phyloP scores from a whole-genome alignment of 768 basidiomycete species.

The Boletus coccyginus region DNA sequence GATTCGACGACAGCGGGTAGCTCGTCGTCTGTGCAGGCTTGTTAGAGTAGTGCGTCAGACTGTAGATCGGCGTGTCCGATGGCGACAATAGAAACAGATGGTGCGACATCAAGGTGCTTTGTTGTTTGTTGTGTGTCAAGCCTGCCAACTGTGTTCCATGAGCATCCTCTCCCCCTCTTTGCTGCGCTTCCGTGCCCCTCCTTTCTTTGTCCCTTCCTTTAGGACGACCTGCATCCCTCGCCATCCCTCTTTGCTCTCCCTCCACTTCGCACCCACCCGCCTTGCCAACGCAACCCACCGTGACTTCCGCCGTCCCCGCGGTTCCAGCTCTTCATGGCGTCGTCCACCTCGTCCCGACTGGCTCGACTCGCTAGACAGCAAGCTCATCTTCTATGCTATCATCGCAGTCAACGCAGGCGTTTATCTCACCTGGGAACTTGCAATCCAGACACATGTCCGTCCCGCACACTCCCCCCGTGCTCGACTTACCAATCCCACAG shows the following conservation, averaged over 20 bases:
- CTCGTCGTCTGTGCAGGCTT: constrained; percentile 59
- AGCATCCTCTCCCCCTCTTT: not conserved
- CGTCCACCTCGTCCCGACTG: constrained; percentile 30
- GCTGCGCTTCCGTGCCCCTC: not conserved
- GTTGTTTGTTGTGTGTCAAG: constrained; percentile 12
- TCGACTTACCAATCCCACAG: constrained; percentile 14
- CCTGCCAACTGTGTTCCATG: not conserved
- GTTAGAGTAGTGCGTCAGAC: constrained; percentile 76
- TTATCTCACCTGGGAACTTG: constrained; percentile 56
- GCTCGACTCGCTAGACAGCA: constrained; percentile 53
- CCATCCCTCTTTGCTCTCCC: constrained; percentile 1
- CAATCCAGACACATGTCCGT: constrained; percentile 32
- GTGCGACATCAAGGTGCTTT: constrained; percentile 60
- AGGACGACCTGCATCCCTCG: not conserved
- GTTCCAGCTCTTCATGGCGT: constrained; percentile 23
- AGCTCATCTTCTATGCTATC: constrained; percentile 59
- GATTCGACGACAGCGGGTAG: constrained; percentile 74
- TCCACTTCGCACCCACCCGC: constrained; percentile 16
- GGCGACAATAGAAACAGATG: constrained; percentile 85
- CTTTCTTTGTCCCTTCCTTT: not conserved
- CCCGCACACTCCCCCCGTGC: constrained; percentile 17
- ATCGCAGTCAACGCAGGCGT: constrained; percentile 62
- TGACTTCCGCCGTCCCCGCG: constrained; percentile 4
- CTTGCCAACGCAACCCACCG: constrained; percentile 24
- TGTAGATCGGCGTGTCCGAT: constrained; percentile 84